Evolutionary conservation across 345 rosid species (phyloP), one percentile per base, ranked within the genome.

Genomic region (Toxicodendron radicans): DNA sequence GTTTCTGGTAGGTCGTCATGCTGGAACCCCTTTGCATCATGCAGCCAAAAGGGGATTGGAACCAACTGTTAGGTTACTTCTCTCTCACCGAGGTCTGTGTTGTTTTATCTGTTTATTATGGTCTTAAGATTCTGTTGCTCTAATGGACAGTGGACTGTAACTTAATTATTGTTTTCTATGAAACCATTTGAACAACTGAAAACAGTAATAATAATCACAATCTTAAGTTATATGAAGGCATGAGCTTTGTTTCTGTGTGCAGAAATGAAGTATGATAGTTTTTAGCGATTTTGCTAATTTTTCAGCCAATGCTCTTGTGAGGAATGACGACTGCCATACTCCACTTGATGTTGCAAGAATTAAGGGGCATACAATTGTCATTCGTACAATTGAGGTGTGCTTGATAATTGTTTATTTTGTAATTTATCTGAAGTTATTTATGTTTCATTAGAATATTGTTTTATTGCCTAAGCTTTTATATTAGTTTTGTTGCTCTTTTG

Each of bases 11-110:
- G 90, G 88, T 38, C 83, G 88, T 49, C 79, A 66, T 78, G 88
- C 79, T 3, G 88, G 90, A 52, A 87, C 88, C 43, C 88, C 90
- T 8, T 78, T 84, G 64, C 90, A 87, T 81, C 90, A 87, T 74
- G 90, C 90, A 4, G 86, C 88, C 4, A 87, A 87, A 83, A 70
- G 81, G 71, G 90, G 88, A 67, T 79, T 84, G 66, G 83, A 73
- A 46, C 75, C 69, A 21, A 81, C 82, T 71, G 88, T 87, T 56
- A 79, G 78, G 62, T 77, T 83, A 41, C 90, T 87, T 79, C 84
- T 84, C 71, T 78, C 80, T 32, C 75, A 56, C 61, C 86, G 86
- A 57, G 90, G 90, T 86, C 56, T 71, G 46, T 14, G 35, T 13
- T 16, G 18, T 51, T 18, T 58, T 66, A 38, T 68, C 13, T 33